phyloP scores from a whole-genome alignment of 129 eudicot species.

The Artemisia annua region DNA sequence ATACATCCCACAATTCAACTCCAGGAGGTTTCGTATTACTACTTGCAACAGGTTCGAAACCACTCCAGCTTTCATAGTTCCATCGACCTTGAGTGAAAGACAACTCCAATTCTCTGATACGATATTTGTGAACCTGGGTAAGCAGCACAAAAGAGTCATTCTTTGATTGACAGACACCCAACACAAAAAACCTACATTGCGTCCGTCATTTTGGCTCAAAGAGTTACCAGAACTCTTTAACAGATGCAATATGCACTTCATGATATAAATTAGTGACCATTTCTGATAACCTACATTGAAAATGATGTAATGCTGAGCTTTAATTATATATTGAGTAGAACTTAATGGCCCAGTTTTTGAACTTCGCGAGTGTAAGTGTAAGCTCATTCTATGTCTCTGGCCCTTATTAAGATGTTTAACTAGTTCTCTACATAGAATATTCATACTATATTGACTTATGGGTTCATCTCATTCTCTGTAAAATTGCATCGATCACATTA shows the following conservation, averaged over 20 bases:
- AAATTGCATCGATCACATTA: too few relatives aligned
- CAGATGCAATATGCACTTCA: neutral
- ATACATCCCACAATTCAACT: slow-evolving; percentile 94
- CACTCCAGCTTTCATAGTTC: slow-evolving; percentile 98
- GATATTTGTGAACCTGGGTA: slow-evolving; percentile 77
- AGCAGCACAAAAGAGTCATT: slow-evolving; percentile 30
- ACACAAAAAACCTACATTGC: neutral
- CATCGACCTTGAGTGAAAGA: slow-evolving; percentile 99
- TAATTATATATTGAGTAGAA: too few relatives aligned
- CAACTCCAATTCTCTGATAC: slow-evolving; percentile 81
- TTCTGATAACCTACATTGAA: too few relatives aligned
- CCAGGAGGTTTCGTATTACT: slow-evolving; percentile 96
- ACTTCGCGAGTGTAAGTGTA: neutral
- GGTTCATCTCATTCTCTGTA: too few relatives aligned
- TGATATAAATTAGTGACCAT: neutral
- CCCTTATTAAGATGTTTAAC: too few relatives aligned
- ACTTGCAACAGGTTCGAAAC: slow-evolving; percentile 82
- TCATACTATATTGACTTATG: too few relatives aligned
- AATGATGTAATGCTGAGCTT: too few relatives aligned
- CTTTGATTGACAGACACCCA: slow-evolving; percentile 3
- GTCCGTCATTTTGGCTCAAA: slow-evolving; percentile 21
- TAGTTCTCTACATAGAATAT: too few relatives aligned
- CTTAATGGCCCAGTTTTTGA: too few relatives aligned
- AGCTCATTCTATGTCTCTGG: too few relatives aligned
- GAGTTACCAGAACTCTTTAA: slow-evolving; percentile 16